These are phyloP conservation scores for Diversispora eburnea DNA, from an alignment of 192 early-diverging fungal genomes.

Conservation along the genomic window DNA sequence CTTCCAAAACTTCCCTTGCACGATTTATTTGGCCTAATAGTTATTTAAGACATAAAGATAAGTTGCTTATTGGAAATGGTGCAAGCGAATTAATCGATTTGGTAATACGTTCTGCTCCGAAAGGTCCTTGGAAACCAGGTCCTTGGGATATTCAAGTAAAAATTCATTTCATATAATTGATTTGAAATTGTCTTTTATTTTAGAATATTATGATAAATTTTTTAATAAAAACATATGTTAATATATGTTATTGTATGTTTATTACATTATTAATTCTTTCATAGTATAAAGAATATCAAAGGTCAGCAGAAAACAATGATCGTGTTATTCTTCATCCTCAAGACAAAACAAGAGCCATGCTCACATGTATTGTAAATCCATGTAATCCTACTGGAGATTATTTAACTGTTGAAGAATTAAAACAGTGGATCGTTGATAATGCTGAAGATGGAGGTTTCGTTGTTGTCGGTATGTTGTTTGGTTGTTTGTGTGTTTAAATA, in stretches of 20 bases:
- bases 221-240: not conserved
- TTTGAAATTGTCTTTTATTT: conserved; percentile 12
- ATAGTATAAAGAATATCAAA: conserved; percentile 88
- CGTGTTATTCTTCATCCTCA: conserved; percentile 60
- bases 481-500: no score
- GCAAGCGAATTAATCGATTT: conserved; percentile 90
- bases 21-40: conserved; percentile 73
- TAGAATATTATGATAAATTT: not conserved
- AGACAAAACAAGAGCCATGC: conserved; percentile 56
- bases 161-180: not conserved
- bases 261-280: not conserved
- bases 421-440: conserved; percentile 73
- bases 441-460: conserved; percentile 74
- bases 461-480: conserved; percentile 74
- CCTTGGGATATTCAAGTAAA: conserved; percentile 71
- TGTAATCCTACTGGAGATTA: conserved; percentile 91
- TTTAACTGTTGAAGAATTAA: conserved; percentile 66
- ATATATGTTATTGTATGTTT: not conserved
- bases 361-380: conserved; percentile 86
- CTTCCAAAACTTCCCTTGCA: conserved; percentile 77
- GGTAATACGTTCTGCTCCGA: conserved; percentile 71
- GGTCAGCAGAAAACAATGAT: conserved; percentile 74
- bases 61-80: conserved; percentile 82
- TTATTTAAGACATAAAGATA: conserved; percentile 51
- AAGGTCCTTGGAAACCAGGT: conserved; percentile 80